These are phyloP conservation scores for Monosporascus sp. DNA, from an alignment of 2,329 filamentous ascomycete genomes.

Conservation along the genomic window DNA sequence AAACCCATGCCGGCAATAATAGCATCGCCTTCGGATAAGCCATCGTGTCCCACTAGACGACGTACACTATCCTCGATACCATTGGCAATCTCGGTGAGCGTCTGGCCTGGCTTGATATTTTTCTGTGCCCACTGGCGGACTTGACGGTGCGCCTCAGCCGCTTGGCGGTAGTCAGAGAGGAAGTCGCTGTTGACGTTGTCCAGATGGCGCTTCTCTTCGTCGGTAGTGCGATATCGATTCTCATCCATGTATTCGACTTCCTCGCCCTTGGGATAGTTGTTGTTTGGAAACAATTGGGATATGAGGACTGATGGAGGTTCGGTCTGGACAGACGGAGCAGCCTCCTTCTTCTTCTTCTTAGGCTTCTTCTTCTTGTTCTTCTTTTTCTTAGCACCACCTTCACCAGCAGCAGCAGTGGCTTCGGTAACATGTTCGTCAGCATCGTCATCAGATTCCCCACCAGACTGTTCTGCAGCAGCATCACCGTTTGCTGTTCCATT, in stretches of 20 bases:
- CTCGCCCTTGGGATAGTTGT: slow-evolving; percentile 70
- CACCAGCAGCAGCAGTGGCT: slow-evolving; percentile 15
- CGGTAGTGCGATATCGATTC: slow-evolving; percentile 73
- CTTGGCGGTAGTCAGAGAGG: slow-evolving; percentile 74
- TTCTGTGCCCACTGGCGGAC: slow-evolving; percentile 79
- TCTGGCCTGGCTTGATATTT: slow-evolving; percentile 75
- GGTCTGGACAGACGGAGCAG: slow-evolving; percentile 63
- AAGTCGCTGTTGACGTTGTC: slow-evolving; percentile 78
- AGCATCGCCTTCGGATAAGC: slow-evolving; percentile 71
- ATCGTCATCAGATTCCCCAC: too few relatives aligned
- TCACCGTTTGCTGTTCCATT: too few relatives aligned
- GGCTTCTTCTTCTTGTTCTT: slow-evolving; percentile 75
- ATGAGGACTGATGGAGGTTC: slow-evolving; percentile 69
- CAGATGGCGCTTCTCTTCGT: slow-evolving; percentile 77
- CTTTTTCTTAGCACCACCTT: slow-evolving; percentile 51
- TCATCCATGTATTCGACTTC: slow-evolving; percentile 73
- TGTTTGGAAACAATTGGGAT: slow-evolving; percentile 66
- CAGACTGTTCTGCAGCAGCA: too few relatives aligned
- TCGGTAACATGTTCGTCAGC: too few relatives aligned
- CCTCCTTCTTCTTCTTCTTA: slow-evolving; percentile 61
- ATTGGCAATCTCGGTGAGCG: slow-evolving; percentile 74
- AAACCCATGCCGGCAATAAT: slow-evolving; percentile 80
- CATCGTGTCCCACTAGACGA: slow-evolving; percentile 69
- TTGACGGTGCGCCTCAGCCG: slow-evolving; percentile 78
- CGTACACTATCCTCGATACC: slow-evolving; percentile 82